Percentiles rank a stretch among this genome's conserved stretches.
phyloP scores from a whole-genome alignment of 2,329 filamentous ascomycete genomes.

The Polychaeton citri region DNA sequence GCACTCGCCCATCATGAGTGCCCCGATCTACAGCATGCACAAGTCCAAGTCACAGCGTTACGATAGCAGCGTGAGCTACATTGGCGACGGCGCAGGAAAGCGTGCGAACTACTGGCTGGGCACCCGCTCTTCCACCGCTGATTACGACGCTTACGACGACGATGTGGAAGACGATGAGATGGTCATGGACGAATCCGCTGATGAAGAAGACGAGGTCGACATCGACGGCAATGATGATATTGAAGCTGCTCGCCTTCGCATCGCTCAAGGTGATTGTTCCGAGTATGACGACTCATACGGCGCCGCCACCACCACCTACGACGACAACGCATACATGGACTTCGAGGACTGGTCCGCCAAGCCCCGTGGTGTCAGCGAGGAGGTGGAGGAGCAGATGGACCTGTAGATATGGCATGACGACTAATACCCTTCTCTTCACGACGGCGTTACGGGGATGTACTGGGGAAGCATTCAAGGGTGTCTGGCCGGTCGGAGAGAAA shows the following conservation, averaged over 20 bases:
- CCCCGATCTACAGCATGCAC: constrained; percentile 24
- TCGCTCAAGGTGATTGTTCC: background rate
- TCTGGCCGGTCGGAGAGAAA: no score
- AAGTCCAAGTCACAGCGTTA: constrained; percentile 21
- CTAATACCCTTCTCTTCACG: no score
- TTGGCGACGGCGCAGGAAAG: constrained; percentile 54
- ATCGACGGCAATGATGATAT: constrained; percentile 6
- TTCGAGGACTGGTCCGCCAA: background rate
- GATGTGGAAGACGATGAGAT: background rate
- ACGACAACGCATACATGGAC: background rate
- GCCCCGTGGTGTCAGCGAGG: background rate
- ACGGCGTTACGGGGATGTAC: no score
- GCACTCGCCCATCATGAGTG: constrained; percentile 39
- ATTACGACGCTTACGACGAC: background rate
- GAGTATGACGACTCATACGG: background rate
- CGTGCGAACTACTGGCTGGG: constrained; percentile 83
- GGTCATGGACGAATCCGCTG: background rate
- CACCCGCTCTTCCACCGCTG: constrained; percentile 34
- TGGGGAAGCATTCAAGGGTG: no score
- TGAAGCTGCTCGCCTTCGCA: constrained; percentile 1
- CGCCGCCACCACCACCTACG: background rate
- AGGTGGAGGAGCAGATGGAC: background rate
- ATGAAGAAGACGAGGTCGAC: background rate
- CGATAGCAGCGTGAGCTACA: constrained; percentile 24
- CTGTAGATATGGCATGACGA: no score